Base-by-base conservation (phyloP, 805 yeast genomes). In the Candida ortonii region DNA sequence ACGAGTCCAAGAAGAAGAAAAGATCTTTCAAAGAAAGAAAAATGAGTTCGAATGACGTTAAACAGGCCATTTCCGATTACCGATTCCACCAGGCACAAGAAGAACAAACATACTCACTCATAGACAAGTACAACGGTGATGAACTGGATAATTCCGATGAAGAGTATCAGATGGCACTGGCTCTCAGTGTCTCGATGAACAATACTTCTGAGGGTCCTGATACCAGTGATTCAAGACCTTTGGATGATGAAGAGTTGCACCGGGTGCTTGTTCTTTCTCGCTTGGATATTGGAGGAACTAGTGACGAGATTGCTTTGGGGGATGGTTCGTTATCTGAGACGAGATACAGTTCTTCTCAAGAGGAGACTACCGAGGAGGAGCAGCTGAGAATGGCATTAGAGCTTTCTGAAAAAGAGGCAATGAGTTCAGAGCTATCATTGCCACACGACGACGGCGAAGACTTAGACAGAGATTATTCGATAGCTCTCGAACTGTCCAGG, bases 81-180 rank as follows among this genome's bases (percentile, higher is more conserved):
- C 49, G 53, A 21, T 36, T 31, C 17, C 50, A 49, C 16, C 49
- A 56, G 32, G 57, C 57, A 9, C 41, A 48, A 38, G 41, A 50
- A 6, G 49, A 55, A 6, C 39, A 41, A 8, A 50, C 44, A 6
- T 25, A 36, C 11, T 38, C 39, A 4, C 22, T 68, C 32, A 44
- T 70, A 17, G 64, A 64, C 22, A 71, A 66, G 51, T 74, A 64
- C 47, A 74, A 74, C 46, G 80, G 80, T 2, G 50, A 51, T 12
- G 50, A 51, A 3, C 47, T 50, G 11, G 53, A 50, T 5, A 69
- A 65, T 33, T 66, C 66, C 5, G 62, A 58, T 22, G 73, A 67
- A 18, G 68, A 65, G 36, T 43, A 65, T 17, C 56, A 61, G 16
- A 48, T 67, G 46, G 74, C 73, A 1, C 34, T 70, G 28, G 74